phyloP scores from a whole-genome alignment of 768 basidiomycete species.

The Lentinula sp. region DNA sequence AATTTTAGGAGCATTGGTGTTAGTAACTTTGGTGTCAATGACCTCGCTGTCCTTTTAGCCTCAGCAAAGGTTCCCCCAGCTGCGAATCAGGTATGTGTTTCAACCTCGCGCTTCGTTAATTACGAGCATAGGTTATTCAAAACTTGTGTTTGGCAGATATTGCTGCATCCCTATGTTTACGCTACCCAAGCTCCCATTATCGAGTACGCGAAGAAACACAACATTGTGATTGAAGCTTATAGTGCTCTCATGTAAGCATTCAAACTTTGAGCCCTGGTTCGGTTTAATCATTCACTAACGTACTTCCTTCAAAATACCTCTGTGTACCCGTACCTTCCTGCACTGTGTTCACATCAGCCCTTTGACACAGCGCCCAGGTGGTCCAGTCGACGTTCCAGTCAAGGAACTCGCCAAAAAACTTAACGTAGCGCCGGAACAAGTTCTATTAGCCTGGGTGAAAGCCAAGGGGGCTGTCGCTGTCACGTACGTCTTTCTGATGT shows the following conservation, averaged over 20 bases:
- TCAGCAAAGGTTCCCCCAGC: constrained; percentile 58
- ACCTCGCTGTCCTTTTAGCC: constrained; percentile 50
- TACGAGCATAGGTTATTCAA: no score
- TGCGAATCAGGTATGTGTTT: constrained; percentile 53
- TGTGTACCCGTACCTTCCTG: no score
- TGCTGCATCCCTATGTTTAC: constrained; percentile 68
- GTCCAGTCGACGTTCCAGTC: constrained; percentile 59
- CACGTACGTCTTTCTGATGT: constrained; percentile 34
- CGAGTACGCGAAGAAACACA: constrained; percentile 48
- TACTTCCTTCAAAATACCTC: no score
- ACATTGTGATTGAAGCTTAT: constrained; percentile 70
- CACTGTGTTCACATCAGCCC: neutral
- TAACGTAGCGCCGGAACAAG: constrained; percentile 54
- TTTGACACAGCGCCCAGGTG: constrained; percentile 26
- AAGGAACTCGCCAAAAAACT: constrained; percentile 45
- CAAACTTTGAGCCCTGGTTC: neutral
- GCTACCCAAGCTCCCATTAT: constrained; percentile 46
- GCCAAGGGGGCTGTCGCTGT: constrained; percentile 61
- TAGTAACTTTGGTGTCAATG: constrained; percentile 55
- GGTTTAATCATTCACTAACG: no score
- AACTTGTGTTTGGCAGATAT: constrained; percentile 35
- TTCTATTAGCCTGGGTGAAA: constrained; percentile 68
- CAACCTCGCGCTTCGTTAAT: no score
- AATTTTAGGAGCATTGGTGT: constrained; percentile 60
- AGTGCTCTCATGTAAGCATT: constrained; percentile 51